Evolutionary conservation across 2,329 filamentous ascomycete genomes (phyloP), one percentile per base, ranked within the genome.

Genomic region (Tolypocladium capitatum): DNA sequence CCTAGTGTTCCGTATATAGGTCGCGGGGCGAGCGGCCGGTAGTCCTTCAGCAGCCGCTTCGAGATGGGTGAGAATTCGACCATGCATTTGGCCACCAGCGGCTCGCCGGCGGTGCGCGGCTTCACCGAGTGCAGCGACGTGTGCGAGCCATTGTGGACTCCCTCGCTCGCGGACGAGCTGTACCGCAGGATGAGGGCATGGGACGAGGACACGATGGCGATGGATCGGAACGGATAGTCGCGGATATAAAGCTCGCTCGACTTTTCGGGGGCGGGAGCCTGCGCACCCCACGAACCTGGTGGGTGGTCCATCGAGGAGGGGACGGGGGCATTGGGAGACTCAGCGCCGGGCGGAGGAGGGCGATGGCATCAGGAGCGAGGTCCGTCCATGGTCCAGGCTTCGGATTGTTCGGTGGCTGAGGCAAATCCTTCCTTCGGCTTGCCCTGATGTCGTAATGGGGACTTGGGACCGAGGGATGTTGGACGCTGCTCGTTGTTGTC

Each of bases 101-200:
- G 54, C 47, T 75, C 69, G 53, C 62, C 62, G 49, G 60, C 61
- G 31, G 62, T 60, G 33, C 74, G 71, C 38, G 69, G 61, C 32
- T 70, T 69, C 36, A 67, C 62, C 31, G 71, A 69, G 16, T 70
- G 62, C 20, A 76, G 61, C 10, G 80, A 78, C 46, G 72, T 66
- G 51, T 78, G 72, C 43, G 75, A 81, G 52, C 76, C 76, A 68
- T 81, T 80, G 46, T 70, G 66, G 53, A 73, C 71, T 31, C 70
- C 61, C 52, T 83, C 83, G 62, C 69, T 76, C n/a, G 77, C 74
- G 18, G 78, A 76, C 43, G 79, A 71, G 62, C 78, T 88, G 69
- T 92, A 82, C 52, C 86, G 83, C 62, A 97, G 86, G 55, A 95
- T 83, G 56, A 97, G 75, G 60, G 83, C 84, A 65, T 94, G 84